Conservation (phyloP, 495 filamentous ascomycete genomes). For the Letharia columbiana region DNA sequence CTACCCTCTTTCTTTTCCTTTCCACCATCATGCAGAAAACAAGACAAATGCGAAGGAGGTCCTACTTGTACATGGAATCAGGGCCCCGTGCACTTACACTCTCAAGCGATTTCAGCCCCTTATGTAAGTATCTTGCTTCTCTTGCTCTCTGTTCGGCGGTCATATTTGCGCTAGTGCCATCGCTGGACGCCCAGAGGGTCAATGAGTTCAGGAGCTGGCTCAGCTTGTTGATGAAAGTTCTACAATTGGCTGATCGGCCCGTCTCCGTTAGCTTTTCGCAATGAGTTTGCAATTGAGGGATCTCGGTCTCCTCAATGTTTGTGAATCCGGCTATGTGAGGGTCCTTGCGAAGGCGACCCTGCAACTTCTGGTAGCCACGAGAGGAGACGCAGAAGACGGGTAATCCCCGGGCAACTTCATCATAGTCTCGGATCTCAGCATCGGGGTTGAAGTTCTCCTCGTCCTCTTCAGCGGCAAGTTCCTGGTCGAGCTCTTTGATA, state of each 20-base stretch:
- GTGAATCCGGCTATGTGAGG: conserved; percentile 40
- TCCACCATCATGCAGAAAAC: not conserved
- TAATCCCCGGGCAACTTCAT: conserved; percentile 41
- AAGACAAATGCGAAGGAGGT: conserved; percentile 16
- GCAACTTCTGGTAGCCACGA: conserved; percentile 50
- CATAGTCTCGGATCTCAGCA: conserved; percentile 45
- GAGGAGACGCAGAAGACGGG: conserved; percentile 51
- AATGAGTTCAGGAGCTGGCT: conserved; percentile 44
- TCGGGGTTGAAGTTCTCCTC: conserved; percentile 39
- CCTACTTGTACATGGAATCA: conserved; percentile 23
- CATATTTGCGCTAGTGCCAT: conserved; percentile 36
- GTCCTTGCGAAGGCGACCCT: conserved; percentile 44
- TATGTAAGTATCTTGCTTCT: conserved; percentile 36
- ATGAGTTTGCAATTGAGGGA: conserved; percentile 49
- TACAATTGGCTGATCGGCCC: conserved; percentile 35
- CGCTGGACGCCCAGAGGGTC: conserved; percentile 42
- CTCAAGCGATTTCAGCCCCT: conserved; percentile 38
- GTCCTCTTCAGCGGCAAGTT: conserved; percentile 38
- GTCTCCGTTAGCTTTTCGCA: conserved; percentile 45
- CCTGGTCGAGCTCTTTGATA: conserved; percentile 46
- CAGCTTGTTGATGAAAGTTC: conserved; percentile 42
- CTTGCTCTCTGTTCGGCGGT: conserved; percentile 33
- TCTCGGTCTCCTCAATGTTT: conserved; percentile 42
- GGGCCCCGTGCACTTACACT: conserved; percentile 32
- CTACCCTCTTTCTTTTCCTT: not conserved